Conservation (phyloP, 2,329 filamentous ascomycete genomes). For the Fusarium fujikuroi region DNA sequence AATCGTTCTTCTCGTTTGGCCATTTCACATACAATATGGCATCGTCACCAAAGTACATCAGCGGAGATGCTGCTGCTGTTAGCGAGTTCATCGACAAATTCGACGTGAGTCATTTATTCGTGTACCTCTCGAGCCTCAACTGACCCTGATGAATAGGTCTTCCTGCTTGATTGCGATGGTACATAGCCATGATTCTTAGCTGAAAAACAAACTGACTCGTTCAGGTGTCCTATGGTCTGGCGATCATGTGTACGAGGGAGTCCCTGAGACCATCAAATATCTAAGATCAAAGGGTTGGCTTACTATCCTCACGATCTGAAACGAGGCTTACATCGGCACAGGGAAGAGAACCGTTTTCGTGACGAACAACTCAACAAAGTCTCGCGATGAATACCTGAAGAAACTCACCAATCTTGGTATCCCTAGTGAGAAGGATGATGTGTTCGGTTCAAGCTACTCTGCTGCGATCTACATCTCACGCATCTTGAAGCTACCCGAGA, state of each 20-base stretch:
- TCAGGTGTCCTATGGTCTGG: constrained; percentile 96
- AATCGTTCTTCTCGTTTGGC: neutral
- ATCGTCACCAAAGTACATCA: constrained; percentile 71
- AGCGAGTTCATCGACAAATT: constrained; percentile 88
- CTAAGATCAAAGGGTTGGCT: constrained; percentile 79
- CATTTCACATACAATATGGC: constrained; percentile 37
- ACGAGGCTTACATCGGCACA: constrained; percentile 49
- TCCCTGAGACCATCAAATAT: constrained; percentile 85
- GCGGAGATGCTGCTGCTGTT: constrained; percentile 80
- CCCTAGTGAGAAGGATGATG: constrained; percentile 82
- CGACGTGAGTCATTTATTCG: constrained; percentile 73
- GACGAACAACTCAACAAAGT: constrained; percentile 99
- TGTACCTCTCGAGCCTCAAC: neutral
- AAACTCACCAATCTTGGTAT: constrained; percentile 88
- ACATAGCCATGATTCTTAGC: constrained; percentile 41
- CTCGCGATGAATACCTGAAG: constrained; percentile 89
- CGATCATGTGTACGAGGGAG: constrained; percentile 85
- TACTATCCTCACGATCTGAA: neutral
- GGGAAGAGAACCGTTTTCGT: constrained; percentile 96
- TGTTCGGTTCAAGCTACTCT: constrained; percentile 96
- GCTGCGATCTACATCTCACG: constrained; percentile 95
- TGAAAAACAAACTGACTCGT: constrained; percentile 9
- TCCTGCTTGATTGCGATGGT: constrained; percentile 98
- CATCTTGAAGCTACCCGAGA: constrained; percentile 81
- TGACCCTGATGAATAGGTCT: constrained; percentile 68